Evolutionary conservation across 805 yeast species (phyloP).

Genomic region (Zygosaccharomyces pseudorouxii): DNA sequence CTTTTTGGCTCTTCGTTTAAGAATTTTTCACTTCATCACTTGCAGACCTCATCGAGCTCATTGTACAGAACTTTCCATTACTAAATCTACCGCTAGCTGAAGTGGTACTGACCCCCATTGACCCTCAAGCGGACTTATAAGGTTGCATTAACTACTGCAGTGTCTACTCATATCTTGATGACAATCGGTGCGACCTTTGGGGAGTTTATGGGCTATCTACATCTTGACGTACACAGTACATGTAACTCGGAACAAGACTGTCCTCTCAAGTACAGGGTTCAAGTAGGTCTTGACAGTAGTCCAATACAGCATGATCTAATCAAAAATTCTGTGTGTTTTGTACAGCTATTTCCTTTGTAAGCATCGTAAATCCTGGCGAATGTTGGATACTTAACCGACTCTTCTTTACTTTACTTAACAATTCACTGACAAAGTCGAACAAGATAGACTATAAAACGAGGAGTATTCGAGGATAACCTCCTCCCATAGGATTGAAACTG

Average conservation of each 20-base stretch:
- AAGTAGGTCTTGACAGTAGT: not conserved
- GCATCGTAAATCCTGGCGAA: not conserved
- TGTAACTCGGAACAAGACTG: not conserved
- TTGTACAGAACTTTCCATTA: not conserved
- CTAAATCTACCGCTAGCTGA: not conserved
- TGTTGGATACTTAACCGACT: not conserved
- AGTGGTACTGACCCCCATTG: not conserved
- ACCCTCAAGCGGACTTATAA: not conserved
- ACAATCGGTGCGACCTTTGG: not conserved
- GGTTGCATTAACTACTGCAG: not conserved
- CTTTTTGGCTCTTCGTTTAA: not conserved
- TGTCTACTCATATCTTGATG: not conserved
- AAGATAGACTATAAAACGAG: not conserved
- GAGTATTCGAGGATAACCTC: not conserved
- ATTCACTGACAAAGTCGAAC: not conserved
- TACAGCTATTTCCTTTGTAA: not conserved
- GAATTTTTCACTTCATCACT: not conserved
- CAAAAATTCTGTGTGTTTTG: not conserved
- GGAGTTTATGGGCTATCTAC: not conserved
- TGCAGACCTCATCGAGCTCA: not conserved
- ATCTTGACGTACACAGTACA: not conserved
- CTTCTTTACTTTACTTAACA: not conserved
- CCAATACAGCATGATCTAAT: not conserved
- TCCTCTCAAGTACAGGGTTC: not conserved
- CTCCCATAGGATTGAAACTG: not conserved